These are phyloP conservation scores for Decorospora gaudefroyi DNA, from an alignment of 2,329 filamentous ascomycete genomes.

Conservation along the genomic window DNA sequence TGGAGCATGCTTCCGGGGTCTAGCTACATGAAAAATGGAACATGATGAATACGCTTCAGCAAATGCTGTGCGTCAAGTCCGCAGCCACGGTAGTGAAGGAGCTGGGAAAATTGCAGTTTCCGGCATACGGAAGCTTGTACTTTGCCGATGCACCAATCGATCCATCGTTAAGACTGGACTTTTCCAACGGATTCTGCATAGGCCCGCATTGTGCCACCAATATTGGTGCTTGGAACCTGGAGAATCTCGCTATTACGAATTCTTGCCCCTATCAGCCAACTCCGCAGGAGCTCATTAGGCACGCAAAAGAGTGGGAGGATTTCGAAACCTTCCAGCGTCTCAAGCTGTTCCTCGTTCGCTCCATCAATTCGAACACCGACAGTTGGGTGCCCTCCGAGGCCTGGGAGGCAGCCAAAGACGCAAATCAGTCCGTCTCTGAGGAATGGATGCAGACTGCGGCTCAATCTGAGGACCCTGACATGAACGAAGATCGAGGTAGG, in stretches of 20 bases:
- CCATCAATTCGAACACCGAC: slow-evolving; percentile 42
- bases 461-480: slow-evolving; percentile 36
- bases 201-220: slow-evolving; percentile 33
- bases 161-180: slow-evolving; percentile 10
- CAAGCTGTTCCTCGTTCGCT: slow-evolving; percentile 29
- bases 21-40: slow-evolving; percentile 39
- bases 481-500: slow-evolving; percentile 36
- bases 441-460: slow-evolving; percentile 36
- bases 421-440: slow-evolving; percentile 37
- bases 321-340: slow-evolving; percentile 43
- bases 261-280: slow-evolving; percentile 39
- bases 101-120: slow-evolving; percentile 42
- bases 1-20: slow-evolving; percentile 41
- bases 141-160: slow-evolving; percentile 25
- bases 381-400: slow-evolving; percentile 44
- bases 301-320: slow-evolving; percentile 36
- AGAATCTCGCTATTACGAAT: slow-evolving; percentile 43
- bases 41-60: slow-evolving; percentile 37
- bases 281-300: slow-evolving; percentile 29
- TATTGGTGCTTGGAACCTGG: slow-evolving; percentile 35
- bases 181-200: slow-evolving; percentile 30
- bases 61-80: slow-evolving; percentile 41
- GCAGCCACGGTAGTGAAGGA: slow-evolving; percentile 32
- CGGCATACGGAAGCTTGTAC: slow-evolving; percentile 41
- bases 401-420: slow-evolving; percentile 38